Percentiles rank a stretch among this genome's conserved stretches.
Conservation (phyloP, 2,329 filamentous ascomycete species). For the Exophiala calicioides region DNA sequence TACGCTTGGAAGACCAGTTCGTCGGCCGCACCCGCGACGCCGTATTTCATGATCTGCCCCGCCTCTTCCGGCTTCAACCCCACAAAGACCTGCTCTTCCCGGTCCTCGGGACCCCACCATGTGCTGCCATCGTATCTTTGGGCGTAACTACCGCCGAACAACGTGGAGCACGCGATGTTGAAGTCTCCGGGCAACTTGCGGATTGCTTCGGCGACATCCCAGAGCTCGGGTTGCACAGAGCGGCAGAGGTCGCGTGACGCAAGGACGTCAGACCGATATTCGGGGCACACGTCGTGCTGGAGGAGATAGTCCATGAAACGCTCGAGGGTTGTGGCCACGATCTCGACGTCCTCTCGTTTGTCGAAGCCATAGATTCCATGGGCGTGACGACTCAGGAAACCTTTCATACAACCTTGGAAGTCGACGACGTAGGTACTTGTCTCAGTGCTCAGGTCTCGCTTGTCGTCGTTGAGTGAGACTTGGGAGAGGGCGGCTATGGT, state of each 20-base stretch:
- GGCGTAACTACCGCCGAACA: conserved; percentile 62
- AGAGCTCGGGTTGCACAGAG: conserved; percentile 66
- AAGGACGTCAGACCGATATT: conserved; percentile 69
- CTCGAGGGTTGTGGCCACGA: conserved; percentile 67
- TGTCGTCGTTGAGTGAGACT: conserved; percentile 50
- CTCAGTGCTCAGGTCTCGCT: conserved; percentile 38
- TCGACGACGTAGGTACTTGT: conserved; percentile 70
- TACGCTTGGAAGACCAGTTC: conserved; percentile 43
- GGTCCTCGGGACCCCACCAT: conserved; percentile 42
- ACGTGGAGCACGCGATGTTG: conserved; percentile 70
- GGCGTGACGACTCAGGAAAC: conserved; percentile 68
- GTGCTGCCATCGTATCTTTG: conserved; percentile 42
- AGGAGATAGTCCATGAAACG: conserved; percentile 90
- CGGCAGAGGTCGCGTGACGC: conserved; percentile 68
- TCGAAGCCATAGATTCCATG: conserved; percentile 60
- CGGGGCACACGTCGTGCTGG: conserved; percentile 81
- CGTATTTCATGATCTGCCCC: conserved; percentile 52
- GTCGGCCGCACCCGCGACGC: conserved; percentile 50
- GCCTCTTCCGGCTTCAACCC: conserved; percentile 51
- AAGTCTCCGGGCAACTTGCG: conserved; percentile 71
- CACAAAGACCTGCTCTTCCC: conserved; percentile 31
- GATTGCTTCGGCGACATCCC: conserved; percentile 56
- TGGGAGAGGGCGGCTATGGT: conserved; percentile 64
- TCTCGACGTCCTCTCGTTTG: conserved; percentile 54
- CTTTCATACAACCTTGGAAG: conserved; percentile 74